Base-by-base conservation (phyloP, 129 eudicot genomes). In the Artemisia tridentata region DNA sequence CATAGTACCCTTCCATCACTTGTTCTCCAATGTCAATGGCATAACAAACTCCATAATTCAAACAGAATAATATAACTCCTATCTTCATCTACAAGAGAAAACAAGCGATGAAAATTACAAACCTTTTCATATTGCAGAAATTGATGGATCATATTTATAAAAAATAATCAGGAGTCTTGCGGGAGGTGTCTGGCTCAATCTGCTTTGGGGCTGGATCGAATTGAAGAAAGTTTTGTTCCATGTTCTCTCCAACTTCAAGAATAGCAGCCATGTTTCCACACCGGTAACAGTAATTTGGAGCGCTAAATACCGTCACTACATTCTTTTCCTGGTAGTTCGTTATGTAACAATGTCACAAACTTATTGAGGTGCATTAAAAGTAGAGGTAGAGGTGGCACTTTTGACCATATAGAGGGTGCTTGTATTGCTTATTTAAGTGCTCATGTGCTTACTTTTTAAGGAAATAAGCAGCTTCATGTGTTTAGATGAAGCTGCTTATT, bases 181-280 rank as follows among this genome's bases (percentile, higher is more conserved):
- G 90, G 12, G 95, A 87, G 29, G 96, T 85, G 73, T 93, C 98
- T 1, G 95, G 90, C 72, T 93, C 98, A 25, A 93, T 89, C 86
- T 93, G 98, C 69, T 96, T 80, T 4, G 98, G 98, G 23, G 96
- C 98, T 3, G 98, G 98, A 68, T 93, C 98, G 57, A 93, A 93
- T 51, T 93, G 96, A 73, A 89, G 98, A 80, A 93, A 93, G 67
- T 89, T 93, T 71, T 89, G 96, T 34, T 93, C 98, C 98, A 93
- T 93, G 78, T 89, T 89, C 79, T 93, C 98, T 63, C 98, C 98
- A 2, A 93, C 79, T 81, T 89, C 95, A 6, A 89, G 86, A 31
- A 92, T 88, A 19, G 91, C 93, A 71, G 93, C 96, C 97, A 86
- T 91, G 45, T 91, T 91, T 43, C 96, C 96, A 66, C 97, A 88